Evolutionary conservation across 1,139 yeast species (phyloP).

Genomic region (Taiozyma onychis): DNA sequence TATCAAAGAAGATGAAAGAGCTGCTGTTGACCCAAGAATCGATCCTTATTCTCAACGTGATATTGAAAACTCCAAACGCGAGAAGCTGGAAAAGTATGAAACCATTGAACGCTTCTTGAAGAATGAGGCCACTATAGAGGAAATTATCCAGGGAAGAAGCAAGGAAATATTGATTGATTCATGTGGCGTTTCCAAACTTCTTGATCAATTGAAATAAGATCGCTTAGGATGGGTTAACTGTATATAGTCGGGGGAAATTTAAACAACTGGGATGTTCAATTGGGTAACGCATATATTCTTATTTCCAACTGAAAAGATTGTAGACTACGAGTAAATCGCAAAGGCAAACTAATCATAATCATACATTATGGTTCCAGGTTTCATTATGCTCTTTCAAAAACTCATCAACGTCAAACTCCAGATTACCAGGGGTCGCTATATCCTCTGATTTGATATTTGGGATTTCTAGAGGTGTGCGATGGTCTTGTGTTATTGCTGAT

Average conservation of each 20-base stretch:
- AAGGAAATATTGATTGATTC: conserved; percentile 28
- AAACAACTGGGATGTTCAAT: neutral
- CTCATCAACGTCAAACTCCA: conserved; percentile 22
- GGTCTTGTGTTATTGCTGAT: conserved; percentile 9
- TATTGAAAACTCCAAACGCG: conserved; percentile 24
- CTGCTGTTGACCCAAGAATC: conserved; percentile 27
- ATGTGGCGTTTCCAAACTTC: conserved; percentile 25
- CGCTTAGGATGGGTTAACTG: neutral
- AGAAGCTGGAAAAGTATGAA: conserved; percentile 25
- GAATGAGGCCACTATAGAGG: conserved; percentile 36
- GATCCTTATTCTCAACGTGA: conserved; percentile 45
- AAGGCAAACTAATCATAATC: neutral
- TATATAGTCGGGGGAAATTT: neutral
- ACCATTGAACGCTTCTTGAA: conserved; percentile 29
- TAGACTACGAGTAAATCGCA: neutral
- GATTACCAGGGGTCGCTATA: neutral
- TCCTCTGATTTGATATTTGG: conserved; percentile 9
- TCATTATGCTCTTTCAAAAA: conserved; percentile 20
- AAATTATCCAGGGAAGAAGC: conserved; percentile 33
- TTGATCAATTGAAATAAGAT: neutral
- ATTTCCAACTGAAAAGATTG: neutral
- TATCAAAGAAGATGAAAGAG: conserved; percentile 19
- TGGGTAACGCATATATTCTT: neutral
- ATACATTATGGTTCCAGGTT: conserved; percentile 11
- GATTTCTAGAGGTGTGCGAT: conserved; percentile 1